A percentile compares a stretch with the other conserved stretches of the same genome.
These are phyloP conservation scores for Scenedesmus sp. DNA, from an alignment of 163 green algal genomes.

Conservation along the genomic window DNA sequence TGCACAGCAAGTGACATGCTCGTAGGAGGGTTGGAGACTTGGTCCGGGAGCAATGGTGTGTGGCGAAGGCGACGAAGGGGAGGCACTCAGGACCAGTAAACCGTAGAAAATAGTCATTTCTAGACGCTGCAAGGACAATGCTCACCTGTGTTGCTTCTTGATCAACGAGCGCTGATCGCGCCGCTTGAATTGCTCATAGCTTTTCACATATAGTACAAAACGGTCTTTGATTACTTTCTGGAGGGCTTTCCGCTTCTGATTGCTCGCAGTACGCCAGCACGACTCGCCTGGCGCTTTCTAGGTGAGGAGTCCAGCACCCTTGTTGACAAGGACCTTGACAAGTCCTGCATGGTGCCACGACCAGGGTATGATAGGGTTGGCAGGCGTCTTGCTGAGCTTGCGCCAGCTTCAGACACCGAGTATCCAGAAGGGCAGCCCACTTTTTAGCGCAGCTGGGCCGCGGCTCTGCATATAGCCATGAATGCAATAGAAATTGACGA, in stretches of 20 bases:
- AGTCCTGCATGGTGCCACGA: background rate
- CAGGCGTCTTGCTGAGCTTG: background rate
- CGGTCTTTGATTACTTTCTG: background rate
- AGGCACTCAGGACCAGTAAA: background rate
- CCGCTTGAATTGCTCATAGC: background rate
- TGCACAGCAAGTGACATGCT: background rate
- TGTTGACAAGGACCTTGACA: background rate
- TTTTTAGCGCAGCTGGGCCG: background rate
- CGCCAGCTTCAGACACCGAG: background rate
- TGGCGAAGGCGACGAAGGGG: background rate
- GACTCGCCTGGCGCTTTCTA: background rate
- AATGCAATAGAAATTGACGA: constrained; percentile 2
- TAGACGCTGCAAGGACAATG: background rate
- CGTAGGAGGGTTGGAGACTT: background rate
- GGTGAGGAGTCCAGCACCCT: background rate
- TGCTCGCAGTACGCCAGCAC: background rate
- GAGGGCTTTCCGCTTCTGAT: background rate
- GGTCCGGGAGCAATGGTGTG: background rate
- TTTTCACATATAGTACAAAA: background rate
- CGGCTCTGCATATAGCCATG: background rate
- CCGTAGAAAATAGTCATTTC: background rate
- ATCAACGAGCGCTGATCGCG: background rate
- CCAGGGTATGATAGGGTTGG: background rate
- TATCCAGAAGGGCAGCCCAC: background rate
- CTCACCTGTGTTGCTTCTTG: background rate